Evolutionary conservation across 2,329 filamentous ascomycete genomes (phyloP), one percentile per base, ranked within the genome.

Genomic region (Cercospora berteroae): DNA sequence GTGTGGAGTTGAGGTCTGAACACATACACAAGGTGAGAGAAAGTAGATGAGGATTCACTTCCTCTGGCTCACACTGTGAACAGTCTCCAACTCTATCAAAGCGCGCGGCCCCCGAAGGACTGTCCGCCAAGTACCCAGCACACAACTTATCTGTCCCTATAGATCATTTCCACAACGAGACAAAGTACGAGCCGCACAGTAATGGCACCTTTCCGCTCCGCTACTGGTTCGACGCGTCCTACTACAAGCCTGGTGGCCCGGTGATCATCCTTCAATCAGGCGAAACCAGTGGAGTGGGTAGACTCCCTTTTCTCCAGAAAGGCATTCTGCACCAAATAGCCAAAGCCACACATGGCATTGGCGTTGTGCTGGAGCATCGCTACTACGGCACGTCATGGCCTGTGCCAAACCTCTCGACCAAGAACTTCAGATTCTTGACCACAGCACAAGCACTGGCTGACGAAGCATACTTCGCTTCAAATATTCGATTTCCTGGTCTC

Each of bases 381-480:
- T 96, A 96, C 82, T 96, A 96, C 75, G 93, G 93, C 65, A 84
- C 83, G 12, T 94, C 90, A 76, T 88, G 89, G 64, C 92, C 92
- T 0, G 86, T 87, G 0, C 77, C 83, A 0, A 85, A 94, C 74
- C 82, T 94, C 20, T 85, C 85, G 0, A 89, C 87, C 0, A 81
- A 90, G 75, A 94, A 87, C 72, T 80, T 96, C 70, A 89, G 93
- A 2, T 96, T 95, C 81, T 81, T 96, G 74, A 90, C 91, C 0
- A 95, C 92, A 0, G 90, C 94, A 72, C 93, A 96, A 77, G 88
- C 92, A 0, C 77, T 96, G 44, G 92, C 92, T 7, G 93, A 96
- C 77, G 88, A 89, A 52, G 91, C 88, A 1, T 96, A 92, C 79
- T 96, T 96, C 79, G 91, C 92, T 0, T 80, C 87, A 68, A 85